These are phyloP conservation scores for Cordyceps fumosorosea DNA, from an alignment of 2,329 filamentous ascomycete genomes.

Conservation along the genomic window DNA sequence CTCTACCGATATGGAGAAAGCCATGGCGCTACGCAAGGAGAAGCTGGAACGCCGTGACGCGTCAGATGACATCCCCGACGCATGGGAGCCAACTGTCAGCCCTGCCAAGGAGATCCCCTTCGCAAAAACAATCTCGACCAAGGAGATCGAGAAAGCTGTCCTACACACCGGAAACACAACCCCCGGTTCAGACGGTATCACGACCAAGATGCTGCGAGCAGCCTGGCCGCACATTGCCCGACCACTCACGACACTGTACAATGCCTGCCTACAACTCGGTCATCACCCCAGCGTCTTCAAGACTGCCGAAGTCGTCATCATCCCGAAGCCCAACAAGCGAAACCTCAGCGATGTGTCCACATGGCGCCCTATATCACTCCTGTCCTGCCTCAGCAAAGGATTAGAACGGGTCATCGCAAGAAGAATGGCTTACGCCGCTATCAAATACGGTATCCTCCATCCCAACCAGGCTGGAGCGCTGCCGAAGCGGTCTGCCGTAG, in stretches of 20 bases:
- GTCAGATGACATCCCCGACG: neutral
- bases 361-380: conserved; percentile 22
- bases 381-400: conserved; percentile 22
- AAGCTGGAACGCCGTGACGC: conserved; percentile 2
- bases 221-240: conserved; percentile 2
- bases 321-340: conserved; percentile 19
- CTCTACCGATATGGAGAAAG: conserved; percentile 5
- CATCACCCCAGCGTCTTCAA: conserved; percentile 18
- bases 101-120: conserved; percentile 1
- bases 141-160: conserved; percentile 4
- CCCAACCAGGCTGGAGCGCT: conserved; percentile 19
- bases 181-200: neutral
- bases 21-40: conserved; percentile 1
- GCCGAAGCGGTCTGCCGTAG: conserved; percentile 16
- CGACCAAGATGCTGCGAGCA: conserved; percentile 3
- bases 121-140: neutral
- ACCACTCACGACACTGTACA: conserved; percentile 5
- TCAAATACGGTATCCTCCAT: conserved; percentile 18
- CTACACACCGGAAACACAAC: conserved; percentile 4
- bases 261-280: conserved; percentile 12
- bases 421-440: conserved; percentile 17
- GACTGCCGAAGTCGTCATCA: conserved; percentile 20
- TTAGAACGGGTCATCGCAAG: conserved; percentile 21
- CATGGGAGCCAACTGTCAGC: neutral
- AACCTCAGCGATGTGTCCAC: conserved; percentile 17